Conservation (phyloP, 192 early-diverging fungal genomes). For the Geosiphon pyriformis region DNA sequence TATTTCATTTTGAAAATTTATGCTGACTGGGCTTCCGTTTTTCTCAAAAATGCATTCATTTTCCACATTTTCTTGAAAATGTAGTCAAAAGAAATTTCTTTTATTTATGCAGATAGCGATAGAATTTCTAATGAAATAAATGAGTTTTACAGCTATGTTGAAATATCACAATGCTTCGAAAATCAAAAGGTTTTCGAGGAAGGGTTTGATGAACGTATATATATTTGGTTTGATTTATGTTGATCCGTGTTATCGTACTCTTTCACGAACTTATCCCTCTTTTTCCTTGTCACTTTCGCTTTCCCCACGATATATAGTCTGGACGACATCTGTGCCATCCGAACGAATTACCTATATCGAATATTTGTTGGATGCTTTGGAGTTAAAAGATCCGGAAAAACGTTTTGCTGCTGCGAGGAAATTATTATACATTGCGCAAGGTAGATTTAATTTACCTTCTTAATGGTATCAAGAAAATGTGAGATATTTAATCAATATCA, state of each 20-base stretch:
- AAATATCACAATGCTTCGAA: slow-evolving; percentile 40
- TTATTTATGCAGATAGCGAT: slow-evolving; percentile 50
- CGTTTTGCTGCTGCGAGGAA: slow-evolving; percentile 49
- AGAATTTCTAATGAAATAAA: slow-evolving; percentile 46
- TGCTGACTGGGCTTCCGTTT: neutral
- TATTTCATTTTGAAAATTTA: neutral
- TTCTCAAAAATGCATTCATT: neutral
- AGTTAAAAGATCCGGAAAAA: slow-evolving; percentile 40
- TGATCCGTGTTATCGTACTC: too few relatives aligned
- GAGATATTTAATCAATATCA: too few relatives aligned
- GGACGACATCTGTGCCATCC: slow-evolving; percentile 34
- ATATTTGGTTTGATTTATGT: neutral
- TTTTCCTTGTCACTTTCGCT: too few relatives aligned
- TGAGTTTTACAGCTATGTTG: slow-evolving; percentile 53
- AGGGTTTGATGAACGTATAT: slow-evolving; percentile 35
- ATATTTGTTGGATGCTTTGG: slow-evolving; percentile 53
- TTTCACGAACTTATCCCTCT: too few relatives aligned
- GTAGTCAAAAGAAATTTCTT: slow-evolving; percentile 40
- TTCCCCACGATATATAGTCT: too few relatives aligned
- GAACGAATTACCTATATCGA: slow-evolving; percentile 44
- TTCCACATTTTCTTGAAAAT: too few relatives aligned
- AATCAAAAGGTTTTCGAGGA: slow-evolving; percentile 38
- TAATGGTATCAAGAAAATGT: too few relatives aligned
- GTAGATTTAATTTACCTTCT: slow-evolving; percentile 41
- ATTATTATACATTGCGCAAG: slow-evolving; percentile 64